phyloP scores from a whole-genome alignment of 1,139 yeast species.

The Hemisphaericaspora xylofermentans region DNA sequence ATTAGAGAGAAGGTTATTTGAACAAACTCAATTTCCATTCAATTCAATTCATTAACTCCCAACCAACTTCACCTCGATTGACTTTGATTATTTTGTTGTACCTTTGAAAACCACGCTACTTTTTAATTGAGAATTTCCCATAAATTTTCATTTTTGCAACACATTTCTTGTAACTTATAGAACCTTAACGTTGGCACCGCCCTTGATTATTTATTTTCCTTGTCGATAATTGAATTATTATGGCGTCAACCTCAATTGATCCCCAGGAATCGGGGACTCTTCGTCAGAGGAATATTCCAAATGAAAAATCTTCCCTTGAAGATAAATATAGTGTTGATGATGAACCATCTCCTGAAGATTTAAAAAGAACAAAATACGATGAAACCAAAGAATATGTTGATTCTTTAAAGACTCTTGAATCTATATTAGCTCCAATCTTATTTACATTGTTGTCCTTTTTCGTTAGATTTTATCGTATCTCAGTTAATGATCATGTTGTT shows the following conservation, averaged over 20 bases:
- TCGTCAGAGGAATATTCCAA: conserved; percentile 18
- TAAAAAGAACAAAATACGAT: conserved; percentile 29
- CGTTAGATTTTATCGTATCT: conserved; percentile 54
- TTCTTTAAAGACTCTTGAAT: conserved; percentile 33
- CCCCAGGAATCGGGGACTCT: conserved; percentile 21
- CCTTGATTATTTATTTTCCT: too few species aligned
- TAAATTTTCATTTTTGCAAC: neutral
- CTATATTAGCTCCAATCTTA: conserved; percentile 44
- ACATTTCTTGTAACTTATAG: neutral
- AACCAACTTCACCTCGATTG: too few species aligned
- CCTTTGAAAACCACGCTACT: too few species aligned
- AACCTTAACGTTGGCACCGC: too few species aligned
- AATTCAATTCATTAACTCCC: too few species aligned
- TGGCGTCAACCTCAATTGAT: conserved; percentile 30
- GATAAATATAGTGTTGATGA: conserved; percentile 14
- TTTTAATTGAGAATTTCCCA: neutral
- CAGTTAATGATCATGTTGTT: conserved; percentile 51
- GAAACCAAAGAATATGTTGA: conserved; percentile 32
- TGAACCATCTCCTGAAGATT: conserved; percentile 19
- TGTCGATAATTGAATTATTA: too few species aligned
- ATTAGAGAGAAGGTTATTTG: too few species aligned
- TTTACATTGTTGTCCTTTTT: conserved; percentile 50
- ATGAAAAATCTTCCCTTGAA: conserved; percentile 8
- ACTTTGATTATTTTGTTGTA: too few species aligned
- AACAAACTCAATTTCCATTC: too few species aligned